These are phyloP conservation scores for Punica granatum DNA, from an alignment of 345 rosid species.

Conservation along the genomic window DNA sequence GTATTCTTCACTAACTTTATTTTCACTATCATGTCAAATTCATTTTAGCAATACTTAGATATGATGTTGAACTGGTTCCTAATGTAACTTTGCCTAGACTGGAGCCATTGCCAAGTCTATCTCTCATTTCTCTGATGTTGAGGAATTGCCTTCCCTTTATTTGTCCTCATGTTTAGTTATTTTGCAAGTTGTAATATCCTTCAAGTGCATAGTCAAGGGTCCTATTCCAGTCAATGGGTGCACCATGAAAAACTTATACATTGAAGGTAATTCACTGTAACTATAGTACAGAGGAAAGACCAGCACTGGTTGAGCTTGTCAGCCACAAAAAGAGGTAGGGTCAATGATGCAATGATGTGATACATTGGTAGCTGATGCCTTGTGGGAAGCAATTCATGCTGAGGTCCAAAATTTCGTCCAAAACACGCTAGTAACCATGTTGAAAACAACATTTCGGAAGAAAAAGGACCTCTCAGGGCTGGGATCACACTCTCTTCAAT, in stretches of 20 bases:
- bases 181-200: neutral
- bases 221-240: slow-evolving; percentile 7
- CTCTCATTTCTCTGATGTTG: neutral
- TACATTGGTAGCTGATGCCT: slow-evolving; percentile 90
- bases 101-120: neutral
- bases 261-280: slow-evolving; percentile 85
- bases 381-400: slow-evolving; percentile 98
- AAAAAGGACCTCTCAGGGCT: slow-evolving; percentile 95
- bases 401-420: slow-evolving; percentile 99
- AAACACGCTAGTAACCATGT: slow-evolving; percentile 87
- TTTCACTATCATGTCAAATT: neutral
- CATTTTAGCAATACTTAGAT: neutral
- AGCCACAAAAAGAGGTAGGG: slow-evolving; percentile 89
- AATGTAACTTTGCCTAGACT: neutral
- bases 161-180: too few species aligned
- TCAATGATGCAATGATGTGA: slow-evolving; percentile 91
- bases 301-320: slow-evolving; percentile 83
- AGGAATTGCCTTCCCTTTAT: neutral
- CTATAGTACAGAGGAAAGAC: slow-evolving; percentile 88
- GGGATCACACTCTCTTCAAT: slow-evolving; percentile 7
- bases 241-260: slow-evolving; percentile 2
- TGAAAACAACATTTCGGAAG: slow-evolving; percentile 88
- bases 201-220: neutral
- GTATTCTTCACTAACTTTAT: neutral
- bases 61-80: neutral